phyloP scores from a whole-genome alignment of 345 rosid species.

The Cardamine resedifolia region DNA sequence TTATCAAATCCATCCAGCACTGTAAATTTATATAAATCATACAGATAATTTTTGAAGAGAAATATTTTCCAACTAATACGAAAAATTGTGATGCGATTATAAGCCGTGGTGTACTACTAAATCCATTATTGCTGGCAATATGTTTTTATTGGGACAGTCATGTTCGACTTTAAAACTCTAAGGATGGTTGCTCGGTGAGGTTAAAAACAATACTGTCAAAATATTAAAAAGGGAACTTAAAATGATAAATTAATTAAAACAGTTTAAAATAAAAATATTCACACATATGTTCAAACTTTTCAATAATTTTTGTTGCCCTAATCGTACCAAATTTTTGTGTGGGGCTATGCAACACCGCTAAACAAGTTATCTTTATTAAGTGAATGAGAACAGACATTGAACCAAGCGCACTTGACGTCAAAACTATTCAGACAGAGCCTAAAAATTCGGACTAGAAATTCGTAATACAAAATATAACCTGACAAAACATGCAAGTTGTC shows the following conservation, averaged over 20 bases:
- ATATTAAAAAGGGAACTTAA: not conserved
- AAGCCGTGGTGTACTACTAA: too few relatives aligned
- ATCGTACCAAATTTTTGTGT: not conserved
- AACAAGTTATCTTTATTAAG: slow-evolving; percentile 7
- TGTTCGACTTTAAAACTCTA: not conserved
- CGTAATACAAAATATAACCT: slow-evolving; percentile 25
- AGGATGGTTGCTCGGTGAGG: not conserved
- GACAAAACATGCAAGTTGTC: slow-evolving; percentile 40
- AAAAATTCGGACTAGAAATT: slow-evolving; percentile 11
- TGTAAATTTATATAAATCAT: not conserved
- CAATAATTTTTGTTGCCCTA: not conserved
- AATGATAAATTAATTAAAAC: not conserved
- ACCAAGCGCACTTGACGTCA: slow-evolving; percentile 3
- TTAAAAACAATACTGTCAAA: not conserved
- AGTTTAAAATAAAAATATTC: not conserved
- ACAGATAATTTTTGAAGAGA: not conserved
- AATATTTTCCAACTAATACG: not conserved
- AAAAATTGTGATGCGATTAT: not conserved
- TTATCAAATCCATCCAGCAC: not conserved
- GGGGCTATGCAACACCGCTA: not conserved
- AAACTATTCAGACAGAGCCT: slow-evolving; percentile 1
- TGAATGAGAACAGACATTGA: slow-evolving; percentile 14
- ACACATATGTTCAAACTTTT: not conserved
- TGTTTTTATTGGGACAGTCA: not conserved
- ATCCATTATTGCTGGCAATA: not conserved